Conservation (phyloP, 1,284 basidiomycete species). For the Grifola frondosa region DNA sequence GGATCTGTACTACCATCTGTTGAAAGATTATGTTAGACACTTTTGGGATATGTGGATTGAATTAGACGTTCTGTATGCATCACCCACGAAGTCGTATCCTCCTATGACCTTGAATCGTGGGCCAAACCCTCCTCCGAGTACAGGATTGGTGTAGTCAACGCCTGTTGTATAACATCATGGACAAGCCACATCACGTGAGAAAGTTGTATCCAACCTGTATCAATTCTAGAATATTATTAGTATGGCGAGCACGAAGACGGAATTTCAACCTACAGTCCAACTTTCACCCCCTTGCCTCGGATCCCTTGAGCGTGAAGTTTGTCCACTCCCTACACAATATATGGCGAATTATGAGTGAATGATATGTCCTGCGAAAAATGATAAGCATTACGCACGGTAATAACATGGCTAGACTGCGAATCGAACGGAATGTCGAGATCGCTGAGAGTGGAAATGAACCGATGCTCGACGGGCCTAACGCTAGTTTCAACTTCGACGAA, state of each 20-base stretch:
- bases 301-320: slow-evolving; percentile 50
- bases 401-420: slow-evolving; percentile 34
- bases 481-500: slow-evolving; percentile 2
- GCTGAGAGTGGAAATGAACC: slow-evolving; percentile 29
- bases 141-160: slow-evolving; percentile 61
- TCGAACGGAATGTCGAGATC: slow-evolving; percentile 38
- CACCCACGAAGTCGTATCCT: slow-evolving; percentile 54
- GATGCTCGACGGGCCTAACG: slow-evolving; percentile 30
- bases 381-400: slow-evolving; percentile 30
- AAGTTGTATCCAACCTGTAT: slow-evolving; percentile 29
- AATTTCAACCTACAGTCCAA: slow-evolving; percentile 47
- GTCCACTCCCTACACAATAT: slow-evolving; percentile 38
- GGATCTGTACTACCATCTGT: slow-evolving; percentile 7
- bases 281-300: slow-evolving; percentile 50
- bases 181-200: background rate
- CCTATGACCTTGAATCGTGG: slow-evolving; percentile 59
- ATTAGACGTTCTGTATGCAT: slow-evolving; percentile 34
- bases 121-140: slow-evolving; percentile 64
- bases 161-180: slow-evolving; percentile 25
- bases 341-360: background rate
- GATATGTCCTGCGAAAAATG: background rate
- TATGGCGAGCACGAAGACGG: background rate
- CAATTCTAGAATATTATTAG: slow-evolving; percentile 26
- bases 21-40: background rate
- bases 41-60: background rate